phyloP scores from a whole-genome alignment of 805 yeast species.

The Yamadazyma kitorensis region DNA sequence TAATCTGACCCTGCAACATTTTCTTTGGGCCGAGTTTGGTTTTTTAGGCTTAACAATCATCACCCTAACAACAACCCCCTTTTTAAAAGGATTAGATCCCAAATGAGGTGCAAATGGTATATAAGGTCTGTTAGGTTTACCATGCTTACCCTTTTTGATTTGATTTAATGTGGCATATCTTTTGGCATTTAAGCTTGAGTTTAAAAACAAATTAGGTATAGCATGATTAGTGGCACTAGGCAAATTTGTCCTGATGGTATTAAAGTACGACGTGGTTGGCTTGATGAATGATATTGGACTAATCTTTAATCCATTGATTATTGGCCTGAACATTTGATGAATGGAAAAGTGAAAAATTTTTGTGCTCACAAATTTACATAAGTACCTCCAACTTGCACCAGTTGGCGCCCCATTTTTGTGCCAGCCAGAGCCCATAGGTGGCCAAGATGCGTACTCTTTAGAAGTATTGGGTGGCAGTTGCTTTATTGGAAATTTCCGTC shows the following conservation, averaged over 20 bases:
- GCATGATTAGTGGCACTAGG: neutral
- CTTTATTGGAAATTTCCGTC: too few species aligned
- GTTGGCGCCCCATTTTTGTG: too few species aligned
- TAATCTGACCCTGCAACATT: conserved; percentile 91
- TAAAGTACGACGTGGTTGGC: neutral
- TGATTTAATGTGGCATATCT: conserved; percentile 75
- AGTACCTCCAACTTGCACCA: too few species aligned
- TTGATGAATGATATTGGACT: neutral
- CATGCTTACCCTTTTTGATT: conserved; percentile 62
- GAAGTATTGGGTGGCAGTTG: too few species aligned
- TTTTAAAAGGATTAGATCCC: conserved; percentile 76
- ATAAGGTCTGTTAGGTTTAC: conserved; percentile 47
- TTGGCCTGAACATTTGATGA: conserved; percentile 8
- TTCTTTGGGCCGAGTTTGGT: conserved; percentile 97
- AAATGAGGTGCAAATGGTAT: conserved; percentile 75
- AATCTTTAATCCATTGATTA: conserved; percentile 2
- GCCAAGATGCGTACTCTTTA: too few species aligned
- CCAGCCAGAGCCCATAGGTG: too few species aligned
- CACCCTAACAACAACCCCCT: conserved; percentile 91
- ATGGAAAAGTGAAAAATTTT: conserved; percentile 2
- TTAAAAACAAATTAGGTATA: too few species aligned
- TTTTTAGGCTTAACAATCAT: conserved; percentile 96
- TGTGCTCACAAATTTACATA: too few species aligned
- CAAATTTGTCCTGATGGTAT: neutral
- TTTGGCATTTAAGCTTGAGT: too few species aligned